Evolutionary conservation across 768 basidiomycete genomes (phyloP).

Genomic region (Hemileccinum impolitum): DNA sequence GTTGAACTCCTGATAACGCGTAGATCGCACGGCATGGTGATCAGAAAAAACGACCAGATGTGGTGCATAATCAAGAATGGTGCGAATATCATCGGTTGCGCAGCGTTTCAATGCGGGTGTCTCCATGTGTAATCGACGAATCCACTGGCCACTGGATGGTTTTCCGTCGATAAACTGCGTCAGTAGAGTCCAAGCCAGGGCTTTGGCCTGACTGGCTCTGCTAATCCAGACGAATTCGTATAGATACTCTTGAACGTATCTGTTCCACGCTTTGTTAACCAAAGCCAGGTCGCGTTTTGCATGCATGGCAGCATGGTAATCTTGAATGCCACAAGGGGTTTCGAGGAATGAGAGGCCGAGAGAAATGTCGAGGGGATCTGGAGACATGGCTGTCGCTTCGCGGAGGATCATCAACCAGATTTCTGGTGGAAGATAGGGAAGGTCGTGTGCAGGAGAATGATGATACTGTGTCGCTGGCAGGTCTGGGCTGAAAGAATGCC

Average conservation of each 20-base stretch:
- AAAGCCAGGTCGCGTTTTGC: conserved; percentile 49
- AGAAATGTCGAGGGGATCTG: conserved; percentile 46
- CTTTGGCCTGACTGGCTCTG: conserved; percentile 47
- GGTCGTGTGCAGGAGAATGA: conserved; percentile 32
- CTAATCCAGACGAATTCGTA: conserved; percentile 73
- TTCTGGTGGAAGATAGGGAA: conserved; percentile 55
- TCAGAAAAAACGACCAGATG: conserved; percentile 60
- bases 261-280: conserved; percentile 57
- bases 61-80: conserved; percentile 64
- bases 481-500: conserved; percentile 2
- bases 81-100: conserved; percentile 60
- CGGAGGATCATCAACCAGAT: conserved; percentile 66
- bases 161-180: conserved; percentile 39
- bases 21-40: conserved; percentile 60
- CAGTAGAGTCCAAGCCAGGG: conserved; percentile 42
- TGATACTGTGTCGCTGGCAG: conserved; percentile 15
- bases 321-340: conserved; percentile 38
- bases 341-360: conserved; percentile 59
- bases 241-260: conserved; percentile 49
- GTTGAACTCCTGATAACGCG: conserved; percentile 41
- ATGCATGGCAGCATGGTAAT: conserved; percentile 47
- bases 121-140: conserved; percentile 68
- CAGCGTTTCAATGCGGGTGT: conserved; percentile 62
- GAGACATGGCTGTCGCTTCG: conserved; percentile 45
- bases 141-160: conserved; percentile 43